These are phyloP conservation scores for Niebla homalea DNA, from an alignment of 495 filamentous ascomycete genomes.

Conservation along the genomic window DNA sequence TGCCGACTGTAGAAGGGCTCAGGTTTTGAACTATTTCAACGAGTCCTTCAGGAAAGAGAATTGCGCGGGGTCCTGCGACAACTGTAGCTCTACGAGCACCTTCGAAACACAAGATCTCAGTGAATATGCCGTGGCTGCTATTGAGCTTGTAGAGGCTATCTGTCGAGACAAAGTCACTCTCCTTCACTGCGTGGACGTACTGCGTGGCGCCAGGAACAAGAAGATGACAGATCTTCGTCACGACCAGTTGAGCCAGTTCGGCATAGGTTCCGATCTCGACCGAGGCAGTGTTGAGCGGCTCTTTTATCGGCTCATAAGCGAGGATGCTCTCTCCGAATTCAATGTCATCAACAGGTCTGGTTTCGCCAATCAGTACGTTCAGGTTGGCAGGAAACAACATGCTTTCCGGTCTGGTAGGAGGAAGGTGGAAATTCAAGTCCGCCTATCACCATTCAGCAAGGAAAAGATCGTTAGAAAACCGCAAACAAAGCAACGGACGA, in stretches of 20 bases:
- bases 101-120: slow-evolving; percentile 66
- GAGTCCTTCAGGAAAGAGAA: slow-evolving; percentile 60
- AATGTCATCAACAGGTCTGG: slow-evolving; percentile 46
- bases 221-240: slow-evolving; percentile 37
- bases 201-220: slow-evolving; percentile 40
- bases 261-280: slow-evolving; percentile 41
- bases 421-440: slow-evolving; percentile 45
- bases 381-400: slow-evolving; percentile 36
- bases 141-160: slow-evolving; percentile 49
- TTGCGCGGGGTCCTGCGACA: slow-evolving; percentile 70
- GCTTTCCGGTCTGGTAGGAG: slow-evolving; percentile 39
- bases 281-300: slow-evolving; percentile 49
- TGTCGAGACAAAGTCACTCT: slow-evolving; percentile 41
- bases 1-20: slow-evolving; percentile 70
- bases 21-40: slow-evolving; percentile 85
- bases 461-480: slow-evolving; percentile 15
- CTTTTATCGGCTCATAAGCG: slow-evolving; percentile 47
- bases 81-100: slow-evolving; percentile 55
- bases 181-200: slow-evolving; percentile 44
- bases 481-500: slow-evolving; percentile 18
- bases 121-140: slow-evolving; percentile 50
- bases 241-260: slow-evolving; percentile 37
- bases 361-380: slow-evolving; percentile 49
- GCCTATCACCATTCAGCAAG: slow-evolving; percentile 38
- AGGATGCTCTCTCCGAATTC: slow-evolving; percentile 45